Percentiles rank a stretch among this genome's conserved stretches.
These are phyloP conservation scores for Cladobotryum mycophilum DNA, from an alignment of 2,329 filamentous ascomycete genomes.

Conservation along the genomic window DNA sequence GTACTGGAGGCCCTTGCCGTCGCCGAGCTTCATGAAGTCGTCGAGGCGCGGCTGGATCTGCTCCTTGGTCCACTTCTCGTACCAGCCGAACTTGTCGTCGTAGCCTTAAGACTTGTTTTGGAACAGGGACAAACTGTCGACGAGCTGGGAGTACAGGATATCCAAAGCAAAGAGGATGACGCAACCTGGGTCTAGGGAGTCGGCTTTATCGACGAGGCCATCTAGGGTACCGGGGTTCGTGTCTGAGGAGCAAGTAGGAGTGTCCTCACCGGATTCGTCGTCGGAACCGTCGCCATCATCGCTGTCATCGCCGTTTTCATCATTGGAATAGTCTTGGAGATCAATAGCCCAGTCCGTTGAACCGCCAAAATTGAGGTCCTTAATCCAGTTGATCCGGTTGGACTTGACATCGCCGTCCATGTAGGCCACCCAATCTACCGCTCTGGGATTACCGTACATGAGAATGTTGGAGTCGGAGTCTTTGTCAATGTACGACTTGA, in stretches of 20 bases:
- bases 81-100: conserved; percentile 13
- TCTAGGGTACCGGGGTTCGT: conserved; percentile 1
- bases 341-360: conserved; percentile 20
- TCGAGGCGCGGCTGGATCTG: conserved; percentile 9
- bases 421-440: conserved; percentile 11
- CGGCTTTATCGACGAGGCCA: background rate
- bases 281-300: background rate
- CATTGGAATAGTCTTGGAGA: conserved; percentile 3
- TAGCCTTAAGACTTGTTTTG: conserved; percentile 12
- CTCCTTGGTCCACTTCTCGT: conserved; percentile 9
- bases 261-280: background rate
- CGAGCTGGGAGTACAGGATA: background rate
- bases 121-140: conserved; percentile 1
- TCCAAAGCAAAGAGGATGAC: background rate
- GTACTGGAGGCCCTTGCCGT: background rate
- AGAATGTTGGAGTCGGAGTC: conserved; percentile 12
- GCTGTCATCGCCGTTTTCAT: background rate
- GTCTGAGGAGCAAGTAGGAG: background rate
- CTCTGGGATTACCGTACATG: conserved; percentile 15
- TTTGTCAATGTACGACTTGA: background rate
- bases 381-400: conserved; percentile 7
- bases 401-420: conserved; percentile 15
- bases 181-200: background rate
- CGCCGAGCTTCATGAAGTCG: conserved; percentile 7
- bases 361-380: conserved; percentile 16